phyloP scores from a whole-genome alignment of 78 protist species.

The Dictyostelium purpureum region DNA sequence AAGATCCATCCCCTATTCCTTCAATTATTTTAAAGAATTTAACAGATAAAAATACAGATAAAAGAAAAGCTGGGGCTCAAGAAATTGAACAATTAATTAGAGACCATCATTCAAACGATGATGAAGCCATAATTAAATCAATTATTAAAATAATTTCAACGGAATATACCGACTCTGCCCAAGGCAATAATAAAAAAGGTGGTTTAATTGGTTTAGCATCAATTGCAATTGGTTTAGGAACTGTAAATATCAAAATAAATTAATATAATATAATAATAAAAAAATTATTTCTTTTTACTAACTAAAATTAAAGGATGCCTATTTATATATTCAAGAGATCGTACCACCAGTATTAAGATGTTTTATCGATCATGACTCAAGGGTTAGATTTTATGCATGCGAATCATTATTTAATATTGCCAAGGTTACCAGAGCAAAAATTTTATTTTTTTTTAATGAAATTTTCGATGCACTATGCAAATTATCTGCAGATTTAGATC shows the following conservation, averaged over 20 bases:
- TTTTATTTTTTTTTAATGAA: conserved; percentile 90
- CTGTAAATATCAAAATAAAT: conserved; percentile 1
- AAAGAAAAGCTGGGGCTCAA: conserved; percentile 93
- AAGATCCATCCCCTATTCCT: conserved; percentile 60
- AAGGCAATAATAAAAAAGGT: conserved; percentile 83
- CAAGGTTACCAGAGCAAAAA: conserved; percentile 86
- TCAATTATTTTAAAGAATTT: conserved; percentile 53
- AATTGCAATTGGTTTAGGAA: conserved; percentile 92
- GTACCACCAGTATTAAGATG: conserved; percentile 90
- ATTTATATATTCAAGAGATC: conserved; percentile 68
- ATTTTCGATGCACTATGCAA: conserved; percentile 93
- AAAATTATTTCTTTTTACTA: not conserved
- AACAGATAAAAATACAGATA: conserved; percentile 89
- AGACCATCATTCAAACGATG: conserved; percentile 30
- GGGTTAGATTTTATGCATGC: conserved; percentile 97
- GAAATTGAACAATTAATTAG: conserved; percentile 85
- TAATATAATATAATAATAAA: not conserved
- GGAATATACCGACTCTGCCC: conserved; percentile 68
- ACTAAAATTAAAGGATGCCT: conserved; percentile 4
- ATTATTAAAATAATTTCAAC: conserved; percentile 47
- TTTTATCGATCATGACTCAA: conserved; percentile 74
- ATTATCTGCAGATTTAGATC: conserved; percentile 94
- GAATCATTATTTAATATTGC: conserved; percentile 97
- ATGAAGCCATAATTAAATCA: conserved; percentile 12
- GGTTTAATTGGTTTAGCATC: conserved; percentile 96